Evolutionary conservation across 2,329 filamentous ascomycete species (phyloP), one percentile per base, ranked within the genome.

Genomic region (Fusarium tricinctum): DNA sequence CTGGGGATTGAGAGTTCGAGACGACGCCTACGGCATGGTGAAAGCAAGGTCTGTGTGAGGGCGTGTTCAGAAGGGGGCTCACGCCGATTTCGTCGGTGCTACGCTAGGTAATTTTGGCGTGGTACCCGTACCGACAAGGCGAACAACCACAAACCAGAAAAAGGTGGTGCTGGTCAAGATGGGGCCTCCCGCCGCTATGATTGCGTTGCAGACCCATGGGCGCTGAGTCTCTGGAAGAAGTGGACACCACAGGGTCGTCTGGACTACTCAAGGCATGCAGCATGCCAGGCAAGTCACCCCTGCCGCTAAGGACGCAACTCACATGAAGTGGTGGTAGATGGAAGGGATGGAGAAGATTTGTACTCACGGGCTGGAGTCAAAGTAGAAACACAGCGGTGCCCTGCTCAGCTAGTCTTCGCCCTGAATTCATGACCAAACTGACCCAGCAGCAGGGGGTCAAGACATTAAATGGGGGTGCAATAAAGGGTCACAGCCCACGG

Each of bases 311-410:
- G 66, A 73, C 70, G 70, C 67, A 54, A 63, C 58, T 70, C 61
- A 63, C 63, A 64, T 67, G 56, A 54, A 67, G 66, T 63, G 58
- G 53, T 63, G 49, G 47, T 47, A 32, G 35, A 70, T 75, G 60
- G 75, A 77, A 75, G 73, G 68, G 76, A 75, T 72, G 71, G 70
- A 74, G 74, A 75, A 77, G 66, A 58, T 63, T 72, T 71, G 40
- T 47, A 54, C 35, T 38, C 63, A 74, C 71, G 73, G 70, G 49
- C 39, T 56, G 75, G 75, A 50, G 75, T 75, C 48, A 28, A 42
- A 40, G 48, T 73, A 76, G 57, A 57, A 55, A 47, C 30, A 20
- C 20, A 39, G 42, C 28, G 13, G 15, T 19, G 20, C 30, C 46
- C 20, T 47, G 10, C 20, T 19, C 53, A 55, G 45, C 72, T 72